phyloP scores from a whole-genome alignment of 495 filamentous ascomycete species.

The Penicillium subrubescens region DNA sequence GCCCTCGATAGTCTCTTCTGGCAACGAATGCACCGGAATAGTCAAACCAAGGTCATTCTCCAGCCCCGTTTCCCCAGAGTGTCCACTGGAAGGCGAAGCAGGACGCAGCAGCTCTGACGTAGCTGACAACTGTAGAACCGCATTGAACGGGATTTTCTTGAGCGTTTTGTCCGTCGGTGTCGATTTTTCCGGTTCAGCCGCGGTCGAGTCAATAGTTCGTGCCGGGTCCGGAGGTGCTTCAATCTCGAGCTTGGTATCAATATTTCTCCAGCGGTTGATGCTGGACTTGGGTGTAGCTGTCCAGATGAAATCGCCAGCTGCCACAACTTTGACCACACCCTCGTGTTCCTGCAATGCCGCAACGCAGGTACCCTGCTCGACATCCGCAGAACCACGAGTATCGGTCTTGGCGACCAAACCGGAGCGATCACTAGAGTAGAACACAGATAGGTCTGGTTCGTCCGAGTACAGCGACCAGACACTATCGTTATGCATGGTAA shows the following conservation, averaged over 20 bases:
- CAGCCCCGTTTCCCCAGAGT: constrained; percentile 58
- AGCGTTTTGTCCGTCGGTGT: constrained; percentile 29
- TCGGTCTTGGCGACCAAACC: constrained; percentile 95
- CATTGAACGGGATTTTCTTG: constrained; percentile 73
- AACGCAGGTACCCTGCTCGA: constrained; percentile 87
- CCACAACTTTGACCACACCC: constrained; percentile 82
- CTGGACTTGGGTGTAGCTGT: constrained; percentile 91
- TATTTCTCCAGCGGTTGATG: constrained; percentile 90
- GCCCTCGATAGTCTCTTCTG: constrained; percentile 87
- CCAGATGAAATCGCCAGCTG: constrained; percentile 83
- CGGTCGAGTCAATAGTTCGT: constrained; percentile 38
- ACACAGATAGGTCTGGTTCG: constrained; percentile 79
- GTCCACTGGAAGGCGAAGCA: constrained; percentile 50
- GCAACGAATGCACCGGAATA: constrained; percentile 71
- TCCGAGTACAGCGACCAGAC: constrained; percentile 96
- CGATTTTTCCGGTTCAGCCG: constrained; percentile 8
- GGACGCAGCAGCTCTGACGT: constrained; percentile 70
- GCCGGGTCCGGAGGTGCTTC: constrained; percentile 58
- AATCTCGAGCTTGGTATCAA: constrained; percentile 70
- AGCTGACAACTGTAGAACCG: constrained; percentile 78
- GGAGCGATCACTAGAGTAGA: constrained; percentile 91
- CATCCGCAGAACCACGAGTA: constrained; percentile 70
- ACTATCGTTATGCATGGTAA: constrained; percentile 98
- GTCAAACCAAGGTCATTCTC: constrained; percentile 59
- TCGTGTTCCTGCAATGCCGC: constrained; percentile 90